Evolutionary conservation across 2,329 filamentous ascomycete species (phyloP).

Genomic region (Ophiobolus disseminans): DNA sequence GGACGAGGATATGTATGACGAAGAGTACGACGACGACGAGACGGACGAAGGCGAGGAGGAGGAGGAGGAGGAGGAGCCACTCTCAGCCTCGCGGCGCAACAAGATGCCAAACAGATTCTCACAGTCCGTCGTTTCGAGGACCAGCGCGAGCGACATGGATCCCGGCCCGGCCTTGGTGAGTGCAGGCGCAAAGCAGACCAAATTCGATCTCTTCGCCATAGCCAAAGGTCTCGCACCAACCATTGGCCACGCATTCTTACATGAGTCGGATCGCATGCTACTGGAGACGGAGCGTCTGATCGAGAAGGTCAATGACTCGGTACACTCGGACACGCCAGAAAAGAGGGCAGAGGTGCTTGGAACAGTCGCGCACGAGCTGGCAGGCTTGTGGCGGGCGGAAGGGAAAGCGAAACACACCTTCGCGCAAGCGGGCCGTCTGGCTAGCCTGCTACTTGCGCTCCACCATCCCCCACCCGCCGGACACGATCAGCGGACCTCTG

Average conservation of each 20-base stretch:
- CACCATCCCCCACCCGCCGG: slow-evolving; percentile 64
- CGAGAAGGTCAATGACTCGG: slow-evolving; percentile 44
- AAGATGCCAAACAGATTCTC: slow-evolving; percentile 33
- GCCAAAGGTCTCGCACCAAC: slow-evolving; percentile 72
- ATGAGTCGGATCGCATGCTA: slow-evolving; percentile 75
- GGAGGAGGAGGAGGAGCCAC: slow-evolving; percentile 48
- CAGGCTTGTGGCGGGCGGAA: slow-evolving; percentile 61
- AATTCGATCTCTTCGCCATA: slow-evolving; percentile 72
- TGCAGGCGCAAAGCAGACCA: slow-evolving; percentile 51
- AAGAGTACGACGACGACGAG: slow-evolving; percentile 47
- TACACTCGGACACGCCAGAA: slow-evolving; percentile 40
- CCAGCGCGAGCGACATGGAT: slow-evolving; percentile 40
- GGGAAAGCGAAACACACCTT: slow-evolving; percentile 19
- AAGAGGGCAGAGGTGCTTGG: slow-evolving; percentile 37
- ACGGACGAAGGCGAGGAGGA: slow-evolving; percentile 34
- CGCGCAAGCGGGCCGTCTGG: slow-evolving; percentile 80
- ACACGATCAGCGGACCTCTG: slow-evolving; percentile 30
- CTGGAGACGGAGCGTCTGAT: slow-evolving; percentile 77
- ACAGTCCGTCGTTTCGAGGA: slow-evolving; percentile 46
- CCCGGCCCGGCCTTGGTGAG: slow-evolving; percentile 33
- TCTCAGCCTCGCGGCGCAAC: slow-evolving; percentile 50
- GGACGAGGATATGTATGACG: slow-evolving; percentile 33
- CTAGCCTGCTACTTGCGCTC: slow-evolving; percentile 77
- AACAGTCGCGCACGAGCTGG: slow-evolving; percentile 38
- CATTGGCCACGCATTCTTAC: slow-evolving; percentile 65